phyloP scores from a whole-genome alignment of 768 basidiomycete genomes.

The Agaricus blazei region DNA sequence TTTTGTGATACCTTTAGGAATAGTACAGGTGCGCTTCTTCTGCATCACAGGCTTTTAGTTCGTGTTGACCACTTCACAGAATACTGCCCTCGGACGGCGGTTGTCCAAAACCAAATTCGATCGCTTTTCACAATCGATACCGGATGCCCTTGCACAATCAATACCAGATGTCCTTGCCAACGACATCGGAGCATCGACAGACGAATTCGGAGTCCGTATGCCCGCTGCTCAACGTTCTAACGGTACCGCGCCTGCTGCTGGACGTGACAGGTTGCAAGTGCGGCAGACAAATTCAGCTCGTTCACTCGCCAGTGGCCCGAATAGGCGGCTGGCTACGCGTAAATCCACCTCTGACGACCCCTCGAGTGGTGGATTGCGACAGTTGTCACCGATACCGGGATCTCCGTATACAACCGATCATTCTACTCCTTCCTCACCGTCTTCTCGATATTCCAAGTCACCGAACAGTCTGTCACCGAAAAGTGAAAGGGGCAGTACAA shows the following conservation, averaged over 20 bases:
- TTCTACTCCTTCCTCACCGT: slow-evolving; percentile 52
- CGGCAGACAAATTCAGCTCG: slow-evolving; percentile 28
- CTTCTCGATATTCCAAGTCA: slow-evolving; percentile 26
- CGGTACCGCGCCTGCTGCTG: slow-evolving; percentile 27
- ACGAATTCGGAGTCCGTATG: slow-evolving; percentile 4
- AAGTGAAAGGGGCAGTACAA: slow-evolving; percentile 30
- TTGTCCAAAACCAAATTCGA: slow-evolving; percentile 28
- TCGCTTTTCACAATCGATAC: slow-evolving; percentile 35
- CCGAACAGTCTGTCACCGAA: slow-evolving; percentile 15
- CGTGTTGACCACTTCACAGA: slow-evolving; percentile 5
- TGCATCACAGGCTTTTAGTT: not conserved
- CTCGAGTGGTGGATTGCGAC: slow-evolving; percentile 14
- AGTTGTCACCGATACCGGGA: slow-evolving; percentile 62
- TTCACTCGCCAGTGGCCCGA: slow-evolving; percentile 16
- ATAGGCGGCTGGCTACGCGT: slow-evolving; percentile 18
- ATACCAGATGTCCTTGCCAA: slow-evolving; percentile 18
- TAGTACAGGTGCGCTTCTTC: slow-evolving; percentile 62
- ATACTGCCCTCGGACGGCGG: slow-evolving; percentile 13
- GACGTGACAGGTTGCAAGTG: slow-evolving; percentile 17
- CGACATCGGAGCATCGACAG: slow-evolving; percentile 21
- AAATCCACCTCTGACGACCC: slow-evolving; percentile 18
- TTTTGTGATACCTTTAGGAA: slow-evolving; percentile 87
- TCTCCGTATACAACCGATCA: slow-evolving; percentile 65
- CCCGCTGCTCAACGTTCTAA: slow-evolving; percentile 28
- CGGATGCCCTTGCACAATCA: slow-evolving; percentile 22